Base-by-base conservation (phyloP, 2,329 filamentous ascomycete genomes). In the Colletotrichum spinosum region DNA sequence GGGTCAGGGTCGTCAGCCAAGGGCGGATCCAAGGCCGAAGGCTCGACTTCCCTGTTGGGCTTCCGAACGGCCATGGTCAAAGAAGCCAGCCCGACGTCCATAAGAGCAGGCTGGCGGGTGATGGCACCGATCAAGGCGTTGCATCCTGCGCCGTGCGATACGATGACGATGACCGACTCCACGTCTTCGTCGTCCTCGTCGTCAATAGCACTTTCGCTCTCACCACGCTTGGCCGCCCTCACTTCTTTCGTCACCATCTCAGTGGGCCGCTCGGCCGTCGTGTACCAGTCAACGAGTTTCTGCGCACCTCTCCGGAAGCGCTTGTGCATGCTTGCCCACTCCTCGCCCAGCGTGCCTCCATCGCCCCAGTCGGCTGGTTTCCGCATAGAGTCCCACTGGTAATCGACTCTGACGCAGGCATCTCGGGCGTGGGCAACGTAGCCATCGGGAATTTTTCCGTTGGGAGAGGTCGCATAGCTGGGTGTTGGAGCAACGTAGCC, bases 291-390 rank as follows among this genome's bases (percentile, higher is more conserved):
- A 11, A 97, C 82, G 80, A 97, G 86, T 49, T 88, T 88, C 69
- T 92, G 89, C 44, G 97, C 78, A 1, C 95, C 95, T 67, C 84
- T 87, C 42, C 94, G 87, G 72, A 98, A 97, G 25, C 96, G 88
- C 74, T 90, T 90, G 78, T 99, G 96, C 96, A 99, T 98, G 4
- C 89, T 84, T 37, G 93, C 92, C 96, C 96, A 99, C 78, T 98
- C 96, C 77, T 99, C 96, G 1, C 93, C 94, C 71, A 93, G 92
- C 48, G 90, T 86, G 44, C 95, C 96, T 9, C 95, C 95, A 72
- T 93, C 90, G 7, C 94, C 95, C 92, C 96, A 98, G 68, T 90
- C 84, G 48, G 93, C 84, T 0, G 92, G 88, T 3, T 86, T 81
- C 12, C 92, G 86, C 84, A 94, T 95, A 65, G 94, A 97, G 74